Conservation (phyloP, 768 basidiomycete genomes). For the Hortiboletus campestris region DNA sequence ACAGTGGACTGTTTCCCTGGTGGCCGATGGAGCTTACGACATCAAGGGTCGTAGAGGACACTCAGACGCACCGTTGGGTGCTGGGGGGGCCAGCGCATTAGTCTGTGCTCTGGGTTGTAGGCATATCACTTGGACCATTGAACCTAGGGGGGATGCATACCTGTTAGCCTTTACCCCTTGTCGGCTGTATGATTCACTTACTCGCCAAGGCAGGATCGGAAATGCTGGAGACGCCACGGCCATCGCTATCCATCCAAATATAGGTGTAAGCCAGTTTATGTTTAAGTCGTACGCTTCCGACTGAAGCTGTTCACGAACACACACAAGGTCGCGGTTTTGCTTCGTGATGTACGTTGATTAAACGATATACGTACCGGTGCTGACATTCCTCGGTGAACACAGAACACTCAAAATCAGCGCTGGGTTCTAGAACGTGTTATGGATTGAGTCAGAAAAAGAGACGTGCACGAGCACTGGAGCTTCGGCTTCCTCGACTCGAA, state of each 20-base stretch:
- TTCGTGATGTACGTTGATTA: background rate
- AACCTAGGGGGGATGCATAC: background rate
- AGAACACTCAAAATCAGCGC: constrained; percentile 1
- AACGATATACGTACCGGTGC: background rate
- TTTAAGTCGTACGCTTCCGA: too few species aligned
- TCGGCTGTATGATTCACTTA: background rate
- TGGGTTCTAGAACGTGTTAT: constrained; percentile 7
- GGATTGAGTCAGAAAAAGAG: background rate
- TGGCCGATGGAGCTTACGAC: background rate
- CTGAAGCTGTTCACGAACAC: background rate
- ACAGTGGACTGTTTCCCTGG: background rate
- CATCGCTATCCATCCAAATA: background rate
- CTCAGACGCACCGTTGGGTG: background rate
- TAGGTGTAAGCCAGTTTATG: background rate
- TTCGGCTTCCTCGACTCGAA: too few species aligned
- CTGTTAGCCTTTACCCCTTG: background rate
- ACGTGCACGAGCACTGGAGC: too few species aligned
- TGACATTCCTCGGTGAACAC: background rate
- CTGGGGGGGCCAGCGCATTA: background rate
- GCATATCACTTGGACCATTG: constrained; percentile 2
- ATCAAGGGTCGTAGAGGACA: background rate
- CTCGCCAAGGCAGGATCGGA: background rate
- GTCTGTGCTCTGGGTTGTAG: background rate
- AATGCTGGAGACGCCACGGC: constrained; percentile 3
- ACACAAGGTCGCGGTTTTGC: background rate